phyloP scores from a whole-genome alignment of 2,329 filamentous ascomycete genomes.

The Drechslerella dactyloides region DNA sequence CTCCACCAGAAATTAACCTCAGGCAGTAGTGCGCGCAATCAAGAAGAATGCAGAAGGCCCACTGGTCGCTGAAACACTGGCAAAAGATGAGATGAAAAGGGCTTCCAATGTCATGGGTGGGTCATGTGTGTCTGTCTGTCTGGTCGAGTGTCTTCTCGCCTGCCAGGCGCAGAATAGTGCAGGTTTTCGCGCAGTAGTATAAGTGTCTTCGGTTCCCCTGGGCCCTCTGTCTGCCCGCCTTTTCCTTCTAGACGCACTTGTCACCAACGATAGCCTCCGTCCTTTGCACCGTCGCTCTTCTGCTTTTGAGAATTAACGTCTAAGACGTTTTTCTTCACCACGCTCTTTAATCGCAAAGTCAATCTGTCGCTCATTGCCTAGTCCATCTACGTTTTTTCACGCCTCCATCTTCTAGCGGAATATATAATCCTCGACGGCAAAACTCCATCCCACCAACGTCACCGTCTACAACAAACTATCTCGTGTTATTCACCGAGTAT shows the following conservation, averaged over 20 bases:
- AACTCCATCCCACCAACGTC: slow-evolving; percentile 24
- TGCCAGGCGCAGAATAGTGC: too few relatives aligned
- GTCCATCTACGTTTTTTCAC: slow-evolving; percentile 26
- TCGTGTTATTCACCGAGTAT: neutral
- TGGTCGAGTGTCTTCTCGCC: neutral
- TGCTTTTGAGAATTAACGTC: slow-evolving; percentile 39
- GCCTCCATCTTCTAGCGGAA: neutral
- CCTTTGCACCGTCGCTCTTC: slow-evolving; percentile 10
- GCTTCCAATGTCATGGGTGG: slow-evolving; percentile 25
- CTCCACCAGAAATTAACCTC: slow-evolving; percentile 44
- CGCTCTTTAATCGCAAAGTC: slow-evolving; percentile 28
- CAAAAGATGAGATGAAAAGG: slow-evolving; percentile 51
- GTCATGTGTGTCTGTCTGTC: neutral
- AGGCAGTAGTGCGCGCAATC: slow-evolving; percentile 35
- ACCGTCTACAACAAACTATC: slow-evolving; percentile 3
- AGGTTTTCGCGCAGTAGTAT: slow-evolving; percentile 27
- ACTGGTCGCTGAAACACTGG: slow-evolving; percentile 46
- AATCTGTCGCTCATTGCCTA: slow-evolving; percentile 18
- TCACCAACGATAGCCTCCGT: slow-evolving; percentile 10
- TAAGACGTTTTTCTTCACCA: slow-evolving; percentile 46
- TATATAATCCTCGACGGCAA: neutral
- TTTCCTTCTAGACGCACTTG: slow-evolving; percentile 11
- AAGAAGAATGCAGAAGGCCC: slow-evolving; percentile 24
- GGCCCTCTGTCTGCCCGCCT: slow-evolving; percentile 35
- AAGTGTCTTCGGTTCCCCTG: slow-evolving; percentile 48